Conservation (phyloP, 2,329 filamentous ascomycete species). For the Cordyceps militaris region DNA sequence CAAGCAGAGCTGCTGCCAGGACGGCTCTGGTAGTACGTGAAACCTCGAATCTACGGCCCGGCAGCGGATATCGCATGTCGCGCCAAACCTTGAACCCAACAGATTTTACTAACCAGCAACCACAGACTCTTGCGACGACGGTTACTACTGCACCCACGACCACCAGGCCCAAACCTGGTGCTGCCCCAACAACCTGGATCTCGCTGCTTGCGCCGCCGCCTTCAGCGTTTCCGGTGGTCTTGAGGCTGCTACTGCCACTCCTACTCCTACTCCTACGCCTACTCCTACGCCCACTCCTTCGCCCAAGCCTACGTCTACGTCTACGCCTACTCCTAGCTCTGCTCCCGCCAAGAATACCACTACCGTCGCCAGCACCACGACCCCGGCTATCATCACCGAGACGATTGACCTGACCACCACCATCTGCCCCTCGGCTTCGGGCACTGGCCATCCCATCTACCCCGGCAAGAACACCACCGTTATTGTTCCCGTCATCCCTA, state of each 20-base stretch:
- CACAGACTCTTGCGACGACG: constrained; percentile 52
- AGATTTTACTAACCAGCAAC: background rate
- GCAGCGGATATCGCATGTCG: background rate
- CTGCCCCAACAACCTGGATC: constrained; percentile 50
- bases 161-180: constrained; percentile 46
- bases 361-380: constrained; percentile 6
- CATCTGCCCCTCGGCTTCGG: constrained; percentile 20
- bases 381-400: constrained; percentile 16
- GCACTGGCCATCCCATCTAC: constrained; percentile 23
- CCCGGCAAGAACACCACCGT: constrained; percentile 29
- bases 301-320: no score
- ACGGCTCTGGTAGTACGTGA: constrained; percentile 48
- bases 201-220: constrained; percentile 47
- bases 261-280: constrained; percentile 24
- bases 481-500: constrained; percentile 18
- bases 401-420: constrained; percentile 22
- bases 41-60: background rate
- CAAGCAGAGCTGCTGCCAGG: constrained; percentile 51
- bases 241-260: constrained; percentile 29
- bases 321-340: constrained; percentile 25
- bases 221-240: constrained; percentile 43
- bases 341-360: constrained; percentile 19
- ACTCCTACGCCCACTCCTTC: constrained; percentile 23
- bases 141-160: constrained; percentile 58
- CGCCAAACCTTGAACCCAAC: background rate